Evolutionary conservation across 2,329 filamentous ascomycete genomes (phyloP), one percentile per base, ranked within the genome.

Genomic region (Septoria linicola): DNA sequence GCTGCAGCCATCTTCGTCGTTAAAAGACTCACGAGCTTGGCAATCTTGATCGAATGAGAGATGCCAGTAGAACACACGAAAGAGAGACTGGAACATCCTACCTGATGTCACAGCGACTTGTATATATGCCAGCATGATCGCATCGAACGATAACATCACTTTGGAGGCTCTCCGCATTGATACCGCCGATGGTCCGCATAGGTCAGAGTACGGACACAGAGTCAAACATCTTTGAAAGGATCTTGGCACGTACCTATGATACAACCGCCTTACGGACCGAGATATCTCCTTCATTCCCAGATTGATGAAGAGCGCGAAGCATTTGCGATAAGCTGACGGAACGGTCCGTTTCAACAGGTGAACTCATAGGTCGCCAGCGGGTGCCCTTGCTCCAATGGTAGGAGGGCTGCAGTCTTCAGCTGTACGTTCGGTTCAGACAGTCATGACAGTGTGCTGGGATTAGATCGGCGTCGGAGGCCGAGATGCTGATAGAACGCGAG

Each of bases 301-400:
- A n/a, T 20, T 31, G 11, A 21, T 45, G 34, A 34, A 21, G 20
- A 36, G 14, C 21, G 36, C 41, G 48, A 57, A 41, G 48, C 34
- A 31, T 52, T 31, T 44, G 31, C 36, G 42, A 54, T 47, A 49
- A 46, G 41, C 32, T 49, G 36, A 19, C 51, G 51, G 54, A 41
- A 27, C 50, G 50, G 46, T 40, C 49, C 53, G 53, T 27, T 10
- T 10, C 5, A 27, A 27, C 5, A 27, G 10, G 23, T 27, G 23
- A 27, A 27, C 23, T 27, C 23, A 27, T 27, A 27, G 23, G 23
- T 5, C 23, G 23, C 5, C 23, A 10, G 23, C 23, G 10, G 10
- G 23, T 27, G 5, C 23, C 23, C 23, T 27, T 5, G 23, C 23
- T 27, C 23, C 23, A 10, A 27, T 5, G 5, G 5, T 10, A 27